phyloP scores from a whole-genome alignment of 1,284 basidiomycete genomes.

The Polyporus tsugae region DNA sequence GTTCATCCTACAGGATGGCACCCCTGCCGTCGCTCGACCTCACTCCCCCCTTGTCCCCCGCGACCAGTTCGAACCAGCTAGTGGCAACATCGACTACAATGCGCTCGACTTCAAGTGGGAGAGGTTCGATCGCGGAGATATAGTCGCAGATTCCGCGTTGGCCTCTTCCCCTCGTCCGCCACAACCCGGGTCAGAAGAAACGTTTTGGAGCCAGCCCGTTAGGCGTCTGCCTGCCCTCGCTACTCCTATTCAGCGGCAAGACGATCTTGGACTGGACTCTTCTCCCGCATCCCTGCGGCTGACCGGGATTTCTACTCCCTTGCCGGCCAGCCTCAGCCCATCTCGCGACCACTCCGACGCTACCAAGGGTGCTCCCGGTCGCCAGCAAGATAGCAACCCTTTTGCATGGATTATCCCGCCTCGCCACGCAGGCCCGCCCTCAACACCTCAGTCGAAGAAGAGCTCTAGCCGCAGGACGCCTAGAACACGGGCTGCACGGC shows the following conservation, averaged over 20 bases:
- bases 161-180: slow-evolving; percentile 2
- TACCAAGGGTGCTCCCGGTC: too few relatives aligned
- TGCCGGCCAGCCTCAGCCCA: background rate
- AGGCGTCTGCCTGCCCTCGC: background rate
- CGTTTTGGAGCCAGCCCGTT: slow-evolving; percentile 25
- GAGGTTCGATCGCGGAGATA: slow-evolving; percentile 51
- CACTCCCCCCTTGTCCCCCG: background rate
- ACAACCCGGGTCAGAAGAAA: slow-evolving; percentile 18
- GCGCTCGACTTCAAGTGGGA: slow-evolving; percentile 65
- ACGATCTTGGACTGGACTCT: background rate
- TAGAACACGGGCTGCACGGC: too few relatives aligned
- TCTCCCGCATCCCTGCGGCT: slow-evolving; percentile 13
- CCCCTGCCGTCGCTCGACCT: background rate
- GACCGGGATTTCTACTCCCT: slow-evolving; percentile 7
- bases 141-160: slow-evolving; percentile 5
- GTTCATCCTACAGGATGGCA: background rate
- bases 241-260: too few relatives aligned
- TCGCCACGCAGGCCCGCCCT: slow-evolving; percentile 15
- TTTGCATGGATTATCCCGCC: slow-evolving; percentile 27
- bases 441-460: slow-evolving; percentile 11
- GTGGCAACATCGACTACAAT: slow-evolving; percentile 28
- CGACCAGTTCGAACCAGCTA: slow-evolving; percentile 17
- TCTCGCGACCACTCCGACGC: background rate
- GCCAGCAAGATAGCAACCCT: background rate
- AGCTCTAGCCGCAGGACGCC: background rate